These are phyloP conservation scores for Hemileccinum impolitum DNA, from an alignment of 768 basidiomycete species.

Conservation along the genomic window DNA sequence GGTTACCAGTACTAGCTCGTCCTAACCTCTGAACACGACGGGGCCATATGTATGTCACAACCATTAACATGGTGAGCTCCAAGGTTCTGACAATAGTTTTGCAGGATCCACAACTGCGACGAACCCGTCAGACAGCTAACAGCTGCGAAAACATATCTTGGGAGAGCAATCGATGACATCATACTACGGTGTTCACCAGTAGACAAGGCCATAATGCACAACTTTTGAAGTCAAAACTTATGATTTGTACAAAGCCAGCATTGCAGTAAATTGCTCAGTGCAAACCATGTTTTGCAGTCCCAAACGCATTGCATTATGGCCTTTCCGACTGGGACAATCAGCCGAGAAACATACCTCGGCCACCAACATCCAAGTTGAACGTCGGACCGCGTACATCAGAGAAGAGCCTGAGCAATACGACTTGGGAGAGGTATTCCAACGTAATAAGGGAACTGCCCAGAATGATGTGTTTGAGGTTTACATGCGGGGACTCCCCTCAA, in stretches of 20 bases:
- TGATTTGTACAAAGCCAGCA: conserved; percentile 5
- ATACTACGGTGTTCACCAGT: conserved; percentile 5
- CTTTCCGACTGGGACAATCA: conserved; percentile 12
- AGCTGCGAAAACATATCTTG: conserved; percentile 4
- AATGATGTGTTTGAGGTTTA: too few species aligned
- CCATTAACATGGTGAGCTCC: neutral
- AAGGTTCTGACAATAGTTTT: too few species aligned
- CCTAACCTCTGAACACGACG: conserved; percentile 7
- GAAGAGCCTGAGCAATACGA: too few species aligned
- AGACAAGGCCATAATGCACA: conserved; percentile 29
- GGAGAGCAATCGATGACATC: neutral
- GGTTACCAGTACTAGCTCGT: neutral
- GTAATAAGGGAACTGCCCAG: too few species aligned
- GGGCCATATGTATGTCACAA: neutral
- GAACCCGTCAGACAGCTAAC: neutral
- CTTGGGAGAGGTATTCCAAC: too few species aligned
- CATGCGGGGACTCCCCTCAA: too few species aligned
- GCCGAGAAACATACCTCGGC: conserved; percentile 17
- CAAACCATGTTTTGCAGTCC: conserved; percentile 15
- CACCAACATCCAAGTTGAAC: neutral
- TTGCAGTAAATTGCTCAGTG: conserved; percentile 6
- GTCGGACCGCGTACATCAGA: too few species aligned
- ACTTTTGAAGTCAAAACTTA: conserved; percentile 20
- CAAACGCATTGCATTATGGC: conserved; percentile 27
- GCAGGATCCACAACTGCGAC: neutral